Evolutionary conservation across 2,329 filamentous ascomycete species (phyloP).

Genomic region (Diaporthe australafricana): DNA sequence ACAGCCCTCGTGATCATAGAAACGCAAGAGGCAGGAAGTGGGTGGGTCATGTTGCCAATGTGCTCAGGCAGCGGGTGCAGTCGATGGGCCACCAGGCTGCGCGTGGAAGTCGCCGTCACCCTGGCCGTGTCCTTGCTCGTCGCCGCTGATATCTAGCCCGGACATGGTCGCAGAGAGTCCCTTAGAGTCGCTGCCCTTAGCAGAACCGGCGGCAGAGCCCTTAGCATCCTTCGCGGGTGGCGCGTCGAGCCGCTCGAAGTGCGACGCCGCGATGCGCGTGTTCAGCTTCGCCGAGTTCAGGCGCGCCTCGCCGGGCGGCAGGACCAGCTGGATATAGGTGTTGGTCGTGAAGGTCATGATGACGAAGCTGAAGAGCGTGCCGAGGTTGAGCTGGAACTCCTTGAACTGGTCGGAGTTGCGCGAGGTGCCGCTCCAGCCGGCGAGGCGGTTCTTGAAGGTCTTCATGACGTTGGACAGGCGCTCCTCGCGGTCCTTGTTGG

Average conservation of each 20-base stretch:
- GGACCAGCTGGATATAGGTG: conserved; percentile 92
- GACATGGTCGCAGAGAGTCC: conserved; percentile 29
- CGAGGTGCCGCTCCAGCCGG: conserved; percentile 82
- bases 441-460: conserved; percentile 90
- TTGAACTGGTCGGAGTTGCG: conserved; percentile 85
- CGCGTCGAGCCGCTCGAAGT: conserved; percentile 78
- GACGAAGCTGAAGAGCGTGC: conserved; percentile 87
- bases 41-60: neutral
- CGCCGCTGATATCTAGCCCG: conserved; percentile 34
- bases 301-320: conserved; percentile 89
- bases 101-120: conserved; percentile 28
- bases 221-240: conserved; percentile 49
- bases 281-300: conserved; percentile 94
- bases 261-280: conserved; percentile 85
- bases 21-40: neutral
- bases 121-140: conserved; percentile 31
- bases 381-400: conserved; percentile 83
- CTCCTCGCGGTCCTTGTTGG: conserved; percentile 93
- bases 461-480: conserved; percentile 97
- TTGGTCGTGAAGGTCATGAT: conserved; percentile 97
- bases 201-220: conserved; percentile 17
- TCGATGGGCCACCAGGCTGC: conserved; percentile 27
- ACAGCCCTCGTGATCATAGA: conserved; percentile 14
- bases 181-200: conserved; percentile 33
- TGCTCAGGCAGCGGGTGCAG: conserved; percentile 33